phyloP scores from a whole-genome alignment of 306 rosid genomes.

The Rosa persica region DNA sequence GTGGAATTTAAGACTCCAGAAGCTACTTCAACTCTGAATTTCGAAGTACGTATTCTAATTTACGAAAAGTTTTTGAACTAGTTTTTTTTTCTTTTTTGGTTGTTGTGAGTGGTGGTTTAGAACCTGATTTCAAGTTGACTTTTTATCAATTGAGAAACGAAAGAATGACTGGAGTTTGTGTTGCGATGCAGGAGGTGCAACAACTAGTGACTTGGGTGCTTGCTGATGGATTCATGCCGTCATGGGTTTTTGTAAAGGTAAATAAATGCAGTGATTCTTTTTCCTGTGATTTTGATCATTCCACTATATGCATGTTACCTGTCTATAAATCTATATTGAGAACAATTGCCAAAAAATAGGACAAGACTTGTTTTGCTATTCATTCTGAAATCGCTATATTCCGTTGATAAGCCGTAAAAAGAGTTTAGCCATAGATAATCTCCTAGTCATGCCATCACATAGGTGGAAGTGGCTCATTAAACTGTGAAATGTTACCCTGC shows the following conservation, averaged over 20 bases:
- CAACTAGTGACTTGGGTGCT: slow-evolving; percentile 96
- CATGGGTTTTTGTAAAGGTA: slow-evolving; percentile 95
- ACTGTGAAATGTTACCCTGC: neutral
- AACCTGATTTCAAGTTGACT: slow-evolving; percentile 5
- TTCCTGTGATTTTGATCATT: neutral
- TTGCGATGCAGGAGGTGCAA: slow-evolving; percentile 74
- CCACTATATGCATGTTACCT: neutral
- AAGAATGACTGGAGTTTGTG: slow-evolving; percentile 5
- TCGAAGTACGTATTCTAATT: slow-evolving; percentile 51
- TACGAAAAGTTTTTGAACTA: neutral
- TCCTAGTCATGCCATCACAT: neutral
- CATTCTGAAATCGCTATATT: slow-evolving; percentile 3
- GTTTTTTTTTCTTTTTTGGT: neutral
- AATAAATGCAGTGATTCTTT: neutral
- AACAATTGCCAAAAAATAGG: too few relatives aligned
- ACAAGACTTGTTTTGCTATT: neutral
- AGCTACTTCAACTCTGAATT: slow-evolving; percentile 66
- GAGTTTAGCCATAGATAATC: slow-evolving; percentile 10
- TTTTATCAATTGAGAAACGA: neutral
- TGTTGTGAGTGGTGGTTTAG: neutral
- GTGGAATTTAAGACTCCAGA: slow-evolving; percentile 66
- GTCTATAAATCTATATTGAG: neutral
- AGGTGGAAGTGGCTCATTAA: slow-evolving; percentile 8
- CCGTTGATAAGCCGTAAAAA: neutral
- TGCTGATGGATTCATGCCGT: slow-evolving; percentile 91